Evolutionary conservation across 257 asterid species (phyloP).

Genomic region (Plantago elongata): DNA sequence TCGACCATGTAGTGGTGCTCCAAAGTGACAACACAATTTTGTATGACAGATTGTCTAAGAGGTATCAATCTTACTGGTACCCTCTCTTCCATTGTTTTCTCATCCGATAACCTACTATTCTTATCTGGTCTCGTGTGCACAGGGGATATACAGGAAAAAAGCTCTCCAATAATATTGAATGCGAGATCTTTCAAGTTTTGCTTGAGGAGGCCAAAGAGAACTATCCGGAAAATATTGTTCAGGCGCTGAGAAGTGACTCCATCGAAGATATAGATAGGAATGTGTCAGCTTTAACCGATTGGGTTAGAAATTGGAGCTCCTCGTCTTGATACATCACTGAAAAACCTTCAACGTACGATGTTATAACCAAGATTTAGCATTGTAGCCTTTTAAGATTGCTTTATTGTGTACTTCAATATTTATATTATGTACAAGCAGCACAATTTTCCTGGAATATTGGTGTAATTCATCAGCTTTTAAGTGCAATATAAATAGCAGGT

Average conservation of each 20-base stretch:
- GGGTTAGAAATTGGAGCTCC: conserved; percentile 64
- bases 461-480: not conserved
- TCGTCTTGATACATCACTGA: conserved; percentile 20
- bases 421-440: not conserved
- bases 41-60: conserved; percentile 70
- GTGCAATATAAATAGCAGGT: not conserved
- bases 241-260: conserved; percentile 57
- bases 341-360: not conserved
- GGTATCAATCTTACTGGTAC: conserved; percentile 29
- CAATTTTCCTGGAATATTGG: not conserved
- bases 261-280: conserved; percentile 57
- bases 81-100: not conserved
- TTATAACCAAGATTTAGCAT: not conserved
- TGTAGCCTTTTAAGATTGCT: not conserved
- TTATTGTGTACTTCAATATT: not conserved
- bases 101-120: not conserved
- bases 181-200: conserved; percentile 84
- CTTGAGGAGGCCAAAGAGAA: conserved; percentile 90
- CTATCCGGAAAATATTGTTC: conserved; percentile 65
- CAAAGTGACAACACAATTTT: conserved; percentile 67
- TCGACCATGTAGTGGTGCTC: conserved; percentile 72
- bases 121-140: conserved; percentile 5
- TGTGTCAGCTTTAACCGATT: conserved; percentile 42
- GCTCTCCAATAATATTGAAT: conserved; percentile 78
- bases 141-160: conserved; percentile 84